phyloP scores from a whole-genome alignment of 2,329 filamentous ascomycete genomes.

The Pseudonectria foliicola region DNA sequence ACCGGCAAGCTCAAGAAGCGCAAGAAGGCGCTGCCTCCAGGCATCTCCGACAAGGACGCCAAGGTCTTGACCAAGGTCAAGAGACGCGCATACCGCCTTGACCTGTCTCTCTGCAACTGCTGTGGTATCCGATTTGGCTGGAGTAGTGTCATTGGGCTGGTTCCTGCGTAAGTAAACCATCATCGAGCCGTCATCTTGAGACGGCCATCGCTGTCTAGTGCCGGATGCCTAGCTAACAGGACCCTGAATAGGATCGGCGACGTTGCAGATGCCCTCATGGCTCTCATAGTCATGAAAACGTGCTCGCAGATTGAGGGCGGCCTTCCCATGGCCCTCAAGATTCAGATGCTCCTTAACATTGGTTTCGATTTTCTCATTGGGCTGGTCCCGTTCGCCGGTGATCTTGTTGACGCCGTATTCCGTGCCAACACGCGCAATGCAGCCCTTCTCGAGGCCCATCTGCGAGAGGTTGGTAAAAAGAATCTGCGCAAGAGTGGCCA shows the following conservation, averaged over 20 bases:
- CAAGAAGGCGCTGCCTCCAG: slow-evolving; percentile 76
- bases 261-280: slow-evolving; percentile 63
- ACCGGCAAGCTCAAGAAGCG: slow-evolving; percentile 71
- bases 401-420: slow-evolving; percentile 64
- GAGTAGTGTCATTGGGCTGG: slow-evolving; percentile 75
- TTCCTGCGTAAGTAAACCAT: slow-evolving; percentile 63
- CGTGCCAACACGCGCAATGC: slow-evolving; percentile 74
- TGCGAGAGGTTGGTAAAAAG: slow-evolving; percentile 61
- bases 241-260: slow-evolving; percentile 58
- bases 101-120: slow-evolving; percentile 76
- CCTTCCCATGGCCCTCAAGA: slow-evolving; percentile 52
- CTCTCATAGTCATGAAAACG: slow-evolving; percentile 65
- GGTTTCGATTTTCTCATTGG: slow-evolving; percentile 66
- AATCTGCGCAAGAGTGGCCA: slow-evolving; percentile 41
- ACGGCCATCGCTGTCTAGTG: not conserved
- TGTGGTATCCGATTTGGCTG: slow-evolving; percentile 82
- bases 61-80: slow-evolving; percentile 81
- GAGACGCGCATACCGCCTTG: slow-evolving; percentile 74
- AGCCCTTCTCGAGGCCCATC: slow-evolving; percentile 57
- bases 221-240: slow-evolving; percentile 11
- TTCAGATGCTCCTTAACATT: slow-evolving; percentile 77
- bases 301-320: slow-evolving; percentile 72
- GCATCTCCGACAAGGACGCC: slow-evolving; percentile 75
- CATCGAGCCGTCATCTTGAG: not conserved
- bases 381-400: slow-evolving; percentile 68